Conservation (phyloP, 805 yeast species). For the Candida schatavii region DNA sequence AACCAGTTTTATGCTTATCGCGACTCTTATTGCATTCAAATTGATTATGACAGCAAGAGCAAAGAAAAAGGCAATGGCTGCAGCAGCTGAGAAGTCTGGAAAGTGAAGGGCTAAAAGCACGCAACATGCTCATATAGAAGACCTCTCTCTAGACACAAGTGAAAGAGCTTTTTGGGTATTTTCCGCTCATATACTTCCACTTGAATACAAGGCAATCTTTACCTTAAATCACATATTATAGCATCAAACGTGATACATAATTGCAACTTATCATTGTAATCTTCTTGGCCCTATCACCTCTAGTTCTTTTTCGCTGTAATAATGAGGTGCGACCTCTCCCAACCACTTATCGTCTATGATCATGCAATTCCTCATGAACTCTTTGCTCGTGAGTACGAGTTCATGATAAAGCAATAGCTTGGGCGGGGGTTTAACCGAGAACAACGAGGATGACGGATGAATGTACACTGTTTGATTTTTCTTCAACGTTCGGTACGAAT, state of each 20-base stretch:
- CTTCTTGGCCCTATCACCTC: constrained; percentile 6
- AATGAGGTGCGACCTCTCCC: constrained; percentile 70
- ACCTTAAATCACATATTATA: no score
- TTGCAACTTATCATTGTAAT: no score
- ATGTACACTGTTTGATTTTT: constrained; percentile 71
- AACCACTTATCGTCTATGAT: constrained; percentile 74
- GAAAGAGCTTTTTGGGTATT: no score
- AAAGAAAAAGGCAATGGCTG: neutral
- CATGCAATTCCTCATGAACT: constrained; percentile 81
- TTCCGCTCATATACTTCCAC: no score
- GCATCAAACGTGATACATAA: no score
- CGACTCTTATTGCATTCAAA: constrained; percentile 43
- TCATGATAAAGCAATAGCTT: constrained; percentile 77
- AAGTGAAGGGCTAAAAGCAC: neutral
- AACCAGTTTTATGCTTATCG: constrained; percentile 42
- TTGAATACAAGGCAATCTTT: no score
- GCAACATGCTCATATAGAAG: no score
- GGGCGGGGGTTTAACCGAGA: constrained; percentile 66
- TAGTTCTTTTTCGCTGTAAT: constrained; percentile 27
- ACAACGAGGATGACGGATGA: constrained; percentile 83
- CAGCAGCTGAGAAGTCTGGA: constrained; percentile 8
- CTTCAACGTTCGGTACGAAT: constrained; percentile 62
- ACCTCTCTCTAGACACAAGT: no score
- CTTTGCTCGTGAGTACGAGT: constrained; percentile 78
- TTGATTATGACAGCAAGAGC: constrained; percentile 24